Evolutionary conservation across 2,329 filamentous ascomycete genomes (phyloP).

Genomic region (Colletotrichum cordylinicola): DNA sequence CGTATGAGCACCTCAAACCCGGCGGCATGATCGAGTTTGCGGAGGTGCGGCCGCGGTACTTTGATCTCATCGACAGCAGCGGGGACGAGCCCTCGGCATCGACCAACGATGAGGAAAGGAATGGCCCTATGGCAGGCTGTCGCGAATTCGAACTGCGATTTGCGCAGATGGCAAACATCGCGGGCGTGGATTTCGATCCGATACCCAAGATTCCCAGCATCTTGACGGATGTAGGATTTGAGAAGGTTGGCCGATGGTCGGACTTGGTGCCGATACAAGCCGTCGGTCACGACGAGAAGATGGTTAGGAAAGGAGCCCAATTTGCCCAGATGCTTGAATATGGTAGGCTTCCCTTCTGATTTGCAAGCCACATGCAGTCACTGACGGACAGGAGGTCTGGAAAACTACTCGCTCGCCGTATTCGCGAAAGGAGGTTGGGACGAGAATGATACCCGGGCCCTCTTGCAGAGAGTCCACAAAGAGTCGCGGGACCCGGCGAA

Average conservation of each 20-base stretch:
- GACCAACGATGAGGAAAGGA: constrained; percentile 15
- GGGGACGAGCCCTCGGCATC: constrained; percentile 28
- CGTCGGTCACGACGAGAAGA: constrained; percentile 45
- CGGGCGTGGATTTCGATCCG: constrained; percentile 46
- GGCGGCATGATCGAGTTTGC: constrained; percentile 51
- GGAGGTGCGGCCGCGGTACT: constrained; percentile 45
- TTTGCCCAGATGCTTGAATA: constrained; percentile 41
- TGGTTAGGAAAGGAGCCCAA: constrained; percentile 40
- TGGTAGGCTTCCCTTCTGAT: constrained; percentile 30
- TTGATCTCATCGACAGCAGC: constrained; percentile 41
- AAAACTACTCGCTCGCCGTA: constrained; percentile 37
- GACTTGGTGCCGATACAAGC: constrained; percentile 46
- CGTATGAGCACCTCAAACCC: constrained; percentile 45
- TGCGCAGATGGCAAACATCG: constrained; percentile 27
- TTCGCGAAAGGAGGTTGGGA: constrained; percentile 36
- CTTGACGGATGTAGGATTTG: constrained; percentile 43
- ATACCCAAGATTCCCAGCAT: constrained; percentile 37
- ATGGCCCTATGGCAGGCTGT: constrained; percentile 28
- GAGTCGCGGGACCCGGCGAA: constrained; percentile 34
- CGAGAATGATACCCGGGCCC: constrained; percentile 33
- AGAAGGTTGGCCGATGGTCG: constrained; percentile 41
- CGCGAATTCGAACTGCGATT: constrained; percentile 40
- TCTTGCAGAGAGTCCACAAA: constrained; percentile 35
- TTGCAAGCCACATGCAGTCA: background rate
- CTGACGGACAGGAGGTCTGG: constrained; percentile 18